Conservation (phyloP, 163 green algal genomes). For the Prototheca wickerhamii region DNA sequence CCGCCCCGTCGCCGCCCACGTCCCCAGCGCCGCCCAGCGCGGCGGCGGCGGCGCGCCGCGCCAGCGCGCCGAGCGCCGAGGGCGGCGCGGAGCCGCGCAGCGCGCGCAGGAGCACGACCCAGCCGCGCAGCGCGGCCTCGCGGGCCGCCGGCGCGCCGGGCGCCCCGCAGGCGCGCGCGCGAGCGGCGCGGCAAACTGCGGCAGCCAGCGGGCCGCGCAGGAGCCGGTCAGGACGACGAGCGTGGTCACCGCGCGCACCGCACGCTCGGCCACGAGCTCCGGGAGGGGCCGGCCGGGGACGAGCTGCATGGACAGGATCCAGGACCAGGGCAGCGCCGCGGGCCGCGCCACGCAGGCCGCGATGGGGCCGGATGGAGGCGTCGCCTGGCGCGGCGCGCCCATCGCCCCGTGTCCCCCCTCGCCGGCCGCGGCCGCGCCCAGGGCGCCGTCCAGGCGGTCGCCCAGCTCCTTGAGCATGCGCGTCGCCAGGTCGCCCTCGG, state of each 20-base stretch:
- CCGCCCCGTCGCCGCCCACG: not conserved
- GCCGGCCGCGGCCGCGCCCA: not conserved
- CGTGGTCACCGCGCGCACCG: constrained; percentile 15
- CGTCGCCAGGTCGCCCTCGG: constrained; percentile 39
- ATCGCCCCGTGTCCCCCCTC: not conserved
- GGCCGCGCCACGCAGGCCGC: constrained; percentile 10
- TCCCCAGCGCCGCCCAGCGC: not conserved
- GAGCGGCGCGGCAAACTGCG: constrained; percentile 18
- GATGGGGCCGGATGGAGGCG: not conserved
- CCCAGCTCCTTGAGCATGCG: constrained; percentile 42
- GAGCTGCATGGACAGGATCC: too few relatives aligned
- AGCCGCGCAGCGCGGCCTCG: constrained; percentile 49
- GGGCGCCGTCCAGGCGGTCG: constrained; percentile 29
- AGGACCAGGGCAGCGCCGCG: too few relatives aligned
- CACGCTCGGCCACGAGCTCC: too few relatives aligned
- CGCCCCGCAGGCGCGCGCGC: constrained; percentile 9
- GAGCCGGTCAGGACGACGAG: constrained; percentile 31
- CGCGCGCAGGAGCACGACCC: constrained; percentile 47
- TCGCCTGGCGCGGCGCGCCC: not conserved
- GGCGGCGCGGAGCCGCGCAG: constrained; percentile 43
- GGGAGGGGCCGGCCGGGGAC: too few relatives aligned
- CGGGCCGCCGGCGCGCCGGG: constrained; percentile 6
- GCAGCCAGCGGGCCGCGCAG: constrained; percentile 36
- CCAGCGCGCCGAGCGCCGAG: constrained; percentile 43
- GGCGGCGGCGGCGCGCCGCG: constrained; percentile 56